Conservation (phyloP, 2,329 filamentous ascomycete species). For the Ophiostoma australiae region DNA sequence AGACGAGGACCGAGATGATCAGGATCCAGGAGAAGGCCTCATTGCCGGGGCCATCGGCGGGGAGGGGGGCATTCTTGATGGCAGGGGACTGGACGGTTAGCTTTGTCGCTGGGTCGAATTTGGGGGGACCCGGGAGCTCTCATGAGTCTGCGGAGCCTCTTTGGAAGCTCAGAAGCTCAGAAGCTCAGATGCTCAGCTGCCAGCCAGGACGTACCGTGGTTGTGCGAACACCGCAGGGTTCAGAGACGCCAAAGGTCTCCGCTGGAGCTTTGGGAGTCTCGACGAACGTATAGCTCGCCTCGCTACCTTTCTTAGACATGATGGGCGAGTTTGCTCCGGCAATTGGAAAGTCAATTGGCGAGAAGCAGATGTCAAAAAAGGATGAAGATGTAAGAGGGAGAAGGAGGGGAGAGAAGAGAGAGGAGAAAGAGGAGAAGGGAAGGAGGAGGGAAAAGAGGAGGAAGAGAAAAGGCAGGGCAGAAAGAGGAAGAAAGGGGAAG, state of each 20-base stretch:
- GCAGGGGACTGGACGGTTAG: constrained; percentile 60
- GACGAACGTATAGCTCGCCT: constrained; percentile 61
- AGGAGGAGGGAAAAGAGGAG: not conserved
- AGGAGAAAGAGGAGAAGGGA: not conserved
- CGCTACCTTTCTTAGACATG: constrained; percentile 49
- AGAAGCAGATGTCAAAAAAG: constrained; percentile 10
- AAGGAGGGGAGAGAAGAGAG: not conserved
- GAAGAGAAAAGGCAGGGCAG: not conserved
- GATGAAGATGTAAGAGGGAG: not conserved
- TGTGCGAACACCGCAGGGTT: constrained; percentile 52
- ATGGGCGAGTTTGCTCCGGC: constrained; percentile 31
- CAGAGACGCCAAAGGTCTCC: constrained; percentile 47
- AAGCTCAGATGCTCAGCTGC: not conserved
- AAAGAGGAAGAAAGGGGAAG: not conserved
- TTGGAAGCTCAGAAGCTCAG: not conserved
- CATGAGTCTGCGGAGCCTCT: not conserved
- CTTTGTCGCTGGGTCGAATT: not conserved
- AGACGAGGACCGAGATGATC: constrained; percentile 64
- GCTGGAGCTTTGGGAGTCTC: constrained; percentile 50
- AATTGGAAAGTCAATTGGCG: constrained; percentile 22
- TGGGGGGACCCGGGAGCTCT: not conserved
- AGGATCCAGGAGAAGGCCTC: constrained; percentile 82
- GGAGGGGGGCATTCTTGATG: constrained; percentile 91
- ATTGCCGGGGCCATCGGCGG: constrained; percentile 77
- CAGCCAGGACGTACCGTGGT: constrained; percentile 43